These are phyloP conservation scores for Syncephalastrum racemosum DNA, from an alignment of 371 early-diverging fungal genomes.

Conservation along the genomic window DNA sequence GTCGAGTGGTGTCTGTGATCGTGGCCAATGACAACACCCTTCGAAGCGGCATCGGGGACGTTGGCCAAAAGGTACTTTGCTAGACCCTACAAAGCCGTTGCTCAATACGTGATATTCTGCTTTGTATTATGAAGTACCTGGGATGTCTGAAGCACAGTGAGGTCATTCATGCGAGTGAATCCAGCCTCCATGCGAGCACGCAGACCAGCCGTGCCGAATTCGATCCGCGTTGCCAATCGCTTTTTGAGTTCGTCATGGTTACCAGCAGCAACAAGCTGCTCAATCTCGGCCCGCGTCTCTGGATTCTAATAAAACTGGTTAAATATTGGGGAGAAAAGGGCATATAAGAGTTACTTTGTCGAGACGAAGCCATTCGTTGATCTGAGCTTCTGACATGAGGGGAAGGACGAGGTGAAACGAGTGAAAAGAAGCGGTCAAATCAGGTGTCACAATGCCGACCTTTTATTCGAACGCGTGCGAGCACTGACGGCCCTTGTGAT, in stretches of 20 bases:
- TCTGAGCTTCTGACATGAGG: conserved; percentile 22
- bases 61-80: conserved; percentile 57
- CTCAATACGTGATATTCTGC: not conserved
- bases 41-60: conserved; percentile 51
- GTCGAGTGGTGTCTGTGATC: conserved; percentile 92
- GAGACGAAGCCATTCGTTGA: conserved; percentile 69
- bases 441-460: no score
- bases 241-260: conserved; percentile 61
- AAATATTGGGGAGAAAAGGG: not conserved
- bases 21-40: conserved; percentile 93
- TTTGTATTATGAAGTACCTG: conserved; percentile 49
- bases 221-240: conserved; percentile 72
- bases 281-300: conserved; percentile 65
- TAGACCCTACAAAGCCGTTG: conserved; percentile 45
- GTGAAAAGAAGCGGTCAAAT: no score
- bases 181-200: conserved; percentile 95
- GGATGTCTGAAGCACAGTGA: conserved; percentile 90
- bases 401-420: not conserved
- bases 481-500: no score
- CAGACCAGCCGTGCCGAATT: conserved; percentile 92
- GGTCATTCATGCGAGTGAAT: conserved; percentile 92
- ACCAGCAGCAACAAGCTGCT: conserved; percentile 47
- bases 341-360: conserved; percentile 54
- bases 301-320: conserved; percentile 57
- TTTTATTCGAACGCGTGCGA: no score